Evolutionary conservation across 1,284 basidiomycete species (phyloP).

Genomic region (Microbotryum scabiosae): DNA sequence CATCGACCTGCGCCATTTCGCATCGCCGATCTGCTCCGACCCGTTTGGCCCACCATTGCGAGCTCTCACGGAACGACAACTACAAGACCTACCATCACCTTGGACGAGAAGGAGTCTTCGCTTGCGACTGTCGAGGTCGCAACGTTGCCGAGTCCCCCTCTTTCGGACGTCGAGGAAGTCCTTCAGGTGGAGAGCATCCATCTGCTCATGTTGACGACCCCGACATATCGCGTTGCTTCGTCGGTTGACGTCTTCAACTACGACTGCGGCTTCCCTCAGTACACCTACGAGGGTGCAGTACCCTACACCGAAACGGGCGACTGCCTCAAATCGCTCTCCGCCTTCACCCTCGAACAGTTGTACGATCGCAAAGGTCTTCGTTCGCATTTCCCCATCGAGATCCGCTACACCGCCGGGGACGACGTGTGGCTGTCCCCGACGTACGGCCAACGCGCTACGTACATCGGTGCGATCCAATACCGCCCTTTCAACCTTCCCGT

Average conservation of each 20-base stretch:
- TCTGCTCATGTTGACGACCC: conserved; percentile 21
- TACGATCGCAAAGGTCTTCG: conserved; percentile 61
- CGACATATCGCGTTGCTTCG: conserved; percentile 20
- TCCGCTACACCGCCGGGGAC: conserved; percentile 79
- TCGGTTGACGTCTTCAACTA: conserved; percentile 34
- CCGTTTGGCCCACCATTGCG: background rate
- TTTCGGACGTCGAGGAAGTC: background rate
- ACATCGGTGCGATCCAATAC: conserved; percentile 94
- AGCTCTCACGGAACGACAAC: too few relatives aligned
- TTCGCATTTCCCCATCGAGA: conserved; percentile 88
- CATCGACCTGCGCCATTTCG: conserved; percentile 23
- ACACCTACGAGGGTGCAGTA: conserved; percentile 42
- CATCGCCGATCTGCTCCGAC: background rate
- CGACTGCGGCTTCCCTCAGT: conserved; percentile 37
- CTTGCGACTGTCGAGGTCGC: background rate
- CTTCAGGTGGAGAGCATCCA: background rate
- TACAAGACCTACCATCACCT: too few relatives aligned
- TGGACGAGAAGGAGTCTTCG: too few relatives aligned
- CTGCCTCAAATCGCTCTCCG: conserved; percentile 64
- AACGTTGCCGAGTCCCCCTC: background rate
- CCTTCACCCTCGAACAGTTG: conserved; percentile 65
- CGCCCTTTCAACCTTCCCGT: conserved; percentile 84
- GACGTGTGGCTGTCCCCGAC: conserved; percentile 91
- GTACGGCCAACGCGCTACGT: conserved; percentile 69
- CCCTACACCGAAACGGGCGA: conserved; percentile 42